Base-by-base conservation (phyloP, 345 rosid genomes). In the Ceriops decandra region DNA sequence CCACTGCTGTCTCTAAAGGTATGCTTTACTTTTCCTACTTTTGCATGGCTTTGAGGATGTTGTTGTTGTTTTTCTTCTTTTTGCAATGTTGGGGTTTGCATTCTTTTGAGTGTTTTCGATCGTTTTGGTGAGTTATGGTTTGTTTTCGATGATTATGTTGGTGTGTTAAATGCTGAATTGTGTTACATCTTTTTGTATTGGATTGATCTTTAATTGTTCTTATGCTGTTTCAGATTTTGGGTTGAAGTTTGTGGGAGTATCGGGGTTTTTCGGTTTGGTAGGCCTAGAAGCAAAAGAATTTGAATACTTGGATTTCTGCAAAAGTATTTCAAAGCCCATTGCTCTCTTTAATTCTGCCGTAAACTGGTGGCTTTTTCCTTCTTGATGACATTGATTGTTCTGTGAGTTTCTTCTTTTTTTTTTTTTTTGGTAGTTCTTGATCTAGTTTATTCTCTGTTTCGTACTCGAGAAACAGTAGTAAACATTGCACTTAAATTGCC, bases 141-240 rank as follows among this genome's bases (percentile, higher is more conserved):
- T 26, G 2, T 64, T 60, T 38, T 56, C 24, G 35, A 13, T 63
- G 46, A 57, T 65, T 42, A 58, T 65, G 10, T 47, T 65, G 62
- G 70, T 67, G 74, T 62, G 42, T 64, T 13, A 22, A 56, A 15
- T 57, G 72, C 56, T 63, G 46, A 65, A 57, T 71, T 70, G 10
- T 22, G 42, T 70, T 74, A 66, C 79, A 79, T 79, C 77, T 19
- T 72, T 33, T 36, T 20, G 60, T 15, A 21, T 70, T 66, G 47
- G n/a, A 36, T 58, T 49, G 67, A 8, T 72, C 63, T 46, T 63
- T 36, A 57, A 38, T 52, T 65, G 13, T 60, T 66, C 17, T 24
- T 33, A 52, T 53, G 60, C n/a, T 57, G 62, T 26, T 27, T 56
- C 26, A 24, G 16, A 13, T 21, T 24, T 24, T 56, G 59, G 58